Conservation (phyloP, 2,329 filamentous ascomycete genomes). For the Exophiala lecanii-corni region DNA sequence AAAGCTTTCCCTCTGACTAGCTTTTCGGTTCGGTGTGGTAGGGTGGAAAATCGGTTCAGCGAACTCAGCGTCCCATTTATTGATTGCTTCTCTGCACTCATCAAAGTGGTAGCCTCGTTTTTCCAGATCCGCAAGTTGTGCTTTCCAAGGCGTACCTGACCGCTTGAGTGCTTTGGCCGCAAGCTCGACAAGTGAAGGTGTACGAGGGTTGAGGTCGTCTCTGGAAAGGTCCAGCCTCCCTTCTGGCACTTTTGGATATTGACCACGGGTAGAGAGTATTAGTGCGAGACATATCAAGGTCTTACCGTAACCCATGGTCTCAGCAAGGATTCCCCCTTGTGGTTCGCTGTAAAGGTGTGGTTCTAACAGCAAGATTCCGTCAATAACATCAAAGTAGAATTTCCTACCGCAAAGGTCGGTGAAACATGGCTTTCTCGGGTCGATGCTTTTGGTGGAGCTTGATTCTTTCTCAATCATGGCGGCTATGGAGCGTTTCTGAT, state of each 20-base stretch:
- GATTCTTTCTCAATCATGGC: constrained; percentile 79
- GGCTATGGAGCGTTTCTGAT: constrained; percentile 75
- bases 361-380: constrained; percentile 58
- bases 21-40: constrained; percentile 31
- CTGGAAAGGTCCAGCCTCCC: constrained; percentile 47
- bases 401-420: constrained; percentile 55
- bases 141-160: constrained; percentile 65
- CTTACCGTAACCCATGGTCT: constrained; percentile 63
- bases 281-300: constrained; percentile 78
- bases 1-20: constrained; percentile 28
- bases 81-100: constrained; percentile 53
- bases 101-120: constrained; percentile 48
- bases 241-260: constrained; percentile 63
- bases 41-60: constrained; percentile 46
- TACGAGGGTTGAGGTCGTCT: constrained; percentile 40
- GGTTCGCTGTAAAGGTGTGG: constrained; percentile 69
- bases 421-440: constrained; percentile 65
- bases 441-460: constrained; percentile 59
- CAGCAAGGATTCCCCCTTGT: constrained; percentile 56
- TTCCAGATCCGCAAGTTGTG: constrained; percentile 53
- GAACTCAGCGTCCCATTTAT: constrained; percentile 57
- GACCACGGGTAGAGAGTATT: constrained; percentile 68
- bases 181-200: constrained; percentile 69
- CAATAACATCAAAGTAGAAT: constrained; percentile 69
- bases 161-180: constrained; percentile 65